Conservation (phyloP, 139 green algal species). For the Chlamydomonas incerta region DNA sequence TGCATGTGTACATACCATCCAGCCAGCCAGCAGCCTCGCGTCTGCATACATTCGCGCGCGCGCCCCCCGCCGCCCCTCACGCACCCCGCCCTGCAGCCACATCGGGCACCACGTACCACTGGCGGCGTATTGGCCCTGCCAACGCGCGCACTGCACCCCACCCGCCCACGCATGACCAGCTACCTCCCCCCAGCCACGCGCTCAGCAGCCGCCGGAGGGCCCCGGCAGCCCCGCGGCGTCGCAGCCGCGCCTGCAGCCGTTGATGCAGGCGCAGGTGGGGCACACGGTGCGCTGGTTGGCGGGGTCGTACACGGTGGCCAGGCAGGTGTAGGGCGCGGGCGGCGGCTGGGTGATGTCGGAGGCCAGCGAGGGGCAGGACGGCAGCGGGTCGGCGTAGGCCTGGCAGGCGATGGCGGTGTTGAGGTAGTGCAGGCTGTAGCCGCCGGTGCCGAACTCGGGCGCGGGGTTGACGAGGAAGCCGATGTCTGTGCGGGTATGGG, state of each 20-base stretch:
- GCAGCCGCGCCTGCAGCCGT: constrained; percentile 3
- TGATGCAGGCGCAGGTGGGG: constrained; percentile 28
- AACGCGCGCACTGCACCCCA: no score
- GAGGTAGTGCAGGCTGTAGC: constrained; percentile 21
- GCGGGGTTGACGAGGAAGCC: constrained; percentile 18
- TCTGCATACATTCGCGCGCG: no score
- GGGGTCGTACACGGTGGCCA: constrained; percentile 14
- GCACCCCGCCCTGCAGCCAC: no score
- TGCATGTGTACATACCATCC: no score
- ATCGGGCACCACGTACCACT: no score
- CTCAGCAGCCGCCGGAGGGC: background rate
- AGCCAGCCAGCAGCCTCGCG: no score
- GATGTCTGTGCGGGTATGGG: background rate
- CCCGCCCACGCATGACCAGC: no score
- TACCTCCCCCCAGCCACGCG: no score
- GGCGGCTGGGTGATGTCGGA: background rate
- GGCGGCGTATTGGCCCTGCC: no score
- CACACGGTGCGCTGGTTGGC: constrained; percentile 13
- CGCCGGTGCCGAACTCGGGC: constrained; percentile 24
- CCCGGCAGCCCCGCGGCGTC: background rate
- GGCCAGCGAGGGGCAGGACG: constrained; percentile 4
- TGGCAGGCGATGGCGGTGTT: constrained; percentile 26
- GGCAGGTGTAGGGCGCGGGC: constrained; percentile 15
- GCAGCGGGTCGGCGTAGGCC: constrained; percentile 17
- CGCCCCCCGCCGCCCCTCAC: no score